Evolutionary conservation across 179 eudicot species (phyloP), one percentile per base, ranked within the genome.

Genomic region (Silene noctiflora): DNA sequence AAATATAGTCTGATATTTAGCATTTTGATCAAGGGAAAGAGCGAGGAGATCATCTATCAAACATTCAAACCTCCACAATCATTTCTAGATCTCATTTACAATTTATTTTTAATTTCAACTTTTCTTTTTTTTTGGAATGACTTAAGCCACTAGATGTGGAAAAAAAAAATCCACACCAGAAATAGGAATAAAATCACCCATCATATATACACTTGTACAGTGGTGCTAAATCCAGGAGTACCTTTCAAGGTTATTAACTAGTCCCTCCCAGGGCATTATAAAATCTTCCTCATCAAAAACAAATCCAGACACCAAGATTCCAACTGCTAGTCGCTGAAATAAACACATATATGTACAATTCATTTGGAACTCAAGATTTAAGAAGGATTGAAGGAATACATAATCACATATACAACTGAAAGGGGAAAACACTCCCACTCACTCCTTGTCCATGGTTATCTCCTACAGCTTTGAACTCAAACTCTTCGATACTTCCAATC

Each of bases 381-480:
- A 51, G 61, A 39, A 77, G n/a, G 60, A 46, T 21, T 12, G 7
- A 74, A 31, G 68, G 68, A 75, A 11, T 1, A 76, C 51, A 64
- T 24, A 29, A 27, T 63, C 53, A 27, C 48, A 44, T 42, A 71
- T 25, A 60, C 53, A 46, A 19, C 31, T 19, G 12, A 21, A 39
- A 71, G 7, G 27, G 69, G 51, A 81, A 66, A 69, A 20, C 77
- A 35, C 31, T 78, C 58, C 55, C 61, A 85, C 99, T 87, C 84
- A 95, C 99, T 31, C 99, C 99, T 89, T 95, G 93, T 80, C 86
- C 88, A 81, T 93, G 99, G 80, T 93, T 89, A 75, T 89, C 95
- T 78, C 98, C 99, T 21, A 88, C 86, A 76, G 89, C 88, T 83
- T 83, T 89, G 88, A 95, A 95, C 85, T 95, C 96, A 69, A 95